phyloP scores from a whole-genome alignment of 1,284 basidiomycete genomes.

The Puccinia hordei region DNA sequence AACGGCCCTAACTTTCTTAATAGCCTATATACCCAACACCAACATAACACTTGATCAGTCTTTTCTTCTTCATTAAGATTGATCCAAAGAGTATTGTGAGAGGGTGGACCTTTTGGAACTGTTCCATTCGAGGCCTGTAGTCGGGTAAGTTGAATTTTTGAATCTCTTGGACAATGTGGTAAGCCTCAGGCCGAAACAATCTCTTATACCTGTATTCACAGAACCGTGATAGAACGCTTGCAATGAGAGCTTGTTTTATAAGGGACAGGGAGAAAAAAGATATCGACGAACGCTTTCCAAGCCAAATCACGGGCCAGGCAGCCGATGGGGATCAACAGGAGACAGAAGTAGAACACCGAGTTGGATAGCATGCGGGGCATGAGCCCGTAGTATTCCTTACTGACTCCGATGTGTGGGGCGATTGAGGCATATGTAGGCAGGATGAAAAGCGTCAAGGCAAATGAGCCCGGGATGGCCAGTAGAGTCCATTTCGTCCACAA shows the following conservation, averaged over 20 bases:
- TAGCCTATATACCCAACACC: conserved; percentile 64
- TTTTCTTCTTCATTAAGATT: conserved; percentile 56
- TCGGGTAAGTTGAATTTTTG: conserved; percentile 94
- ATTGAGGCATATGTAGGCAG: conserved; percentile 86
- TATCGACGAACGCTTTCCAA: conserved; percentile 91
- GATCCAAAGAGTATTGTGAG: conserved; percentile 15
- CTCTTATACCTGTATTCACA: conserved; percentile 71
- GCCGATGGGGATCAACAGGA: conserved; percentile 82
- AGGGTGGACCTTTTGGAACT: conserved; percentile 64
- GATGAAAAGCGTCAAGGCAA: conserved; percentile 89
- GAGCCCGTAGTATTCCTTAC: conserved; percentile 82
- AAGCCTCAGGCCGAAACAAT: conserved; percentile 84
- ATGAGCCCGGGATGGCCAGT: conserved; percentile 89
- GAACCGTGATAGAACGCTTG: not conserved
- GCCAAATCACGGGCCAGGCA: conserved; percentile 87
- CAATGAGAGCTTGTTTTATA: not conserved
- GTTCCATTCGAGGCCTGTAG: conserved; percentile 93
- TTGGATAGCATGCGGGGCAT: conserved; percentile 85
- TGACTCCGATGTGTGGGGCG: conserved; percentile 81
- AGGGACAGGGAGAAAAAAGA: not conserved
- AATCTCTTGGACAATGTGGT: conserved; percentile 94
- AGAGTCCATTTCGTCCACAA: conserved; percentile 51
- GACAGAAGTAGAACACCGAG: conserved; percentile 82
- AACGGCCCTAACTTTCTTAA: conserved; percentile 94
- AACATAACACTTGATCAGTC: not conserved